A percentile compares a stretch with the other conserved stretches of the same genome.
Evolutionary conservation across 768 basidiomycete species (phyloP).

Genomic region (Calocybe indica): DNA sequence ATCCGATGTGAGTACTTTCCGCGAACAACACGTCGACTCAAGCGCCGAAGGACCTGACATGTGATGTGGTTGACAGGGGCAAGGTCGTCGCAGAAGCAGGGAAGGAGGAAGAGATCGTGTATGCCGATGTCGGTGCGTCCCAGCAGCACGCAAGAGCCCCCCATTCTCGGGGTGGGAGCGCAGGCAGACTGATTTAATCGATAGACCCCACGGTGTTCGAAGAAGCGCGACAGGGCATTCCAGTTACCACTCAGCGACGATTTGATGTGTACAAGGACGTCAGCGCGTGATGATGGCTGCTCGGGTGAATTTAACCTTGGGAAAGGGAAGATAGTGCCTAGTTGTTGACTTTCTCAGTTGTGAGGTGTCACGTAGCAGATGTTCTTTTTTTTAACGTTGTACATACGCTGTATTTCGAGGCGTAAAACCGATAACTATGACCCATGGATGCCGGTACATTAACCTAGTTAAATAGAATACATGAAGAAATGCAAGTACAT

Average conservation of each 20-base stretch:
- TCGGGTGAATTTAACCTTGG: too few species aligned
- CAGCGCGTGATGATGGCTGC: conserved; percentile 17
- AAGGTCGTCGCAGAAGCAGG: conserved; percentile 66
- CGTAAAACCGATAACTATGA: too few species aligned
- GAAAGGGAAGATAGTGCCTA: too few species aligned
- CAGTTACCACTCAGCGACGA: conserved; percentile 85
- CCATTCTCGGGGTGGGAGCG: background rate
- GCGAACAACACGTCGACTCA: background rate
- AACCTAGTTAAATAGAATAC: too few species aligned
- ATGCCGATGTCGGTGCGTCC: conserved; percentile 66
- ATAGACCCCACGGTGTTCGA: conserved; percentile 48
- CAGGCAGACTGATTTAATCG: background rate
- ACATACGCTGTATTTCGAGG: too few species aligned
- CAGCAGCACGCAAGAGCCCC: conserved; percentile 18
- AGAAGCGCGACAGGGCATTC: conserved; percentile 75
- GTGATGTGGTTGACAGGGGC: conserved; percentile 44
- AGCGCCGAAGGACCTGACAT: background rate
- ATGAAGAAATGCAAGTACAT: too few species aligned
- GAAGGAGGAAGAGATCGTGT: conserved; percentile 75
- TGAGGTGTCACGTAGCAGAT: too few species aligned
- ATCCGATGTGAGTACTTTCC: conserved; percentile 63
- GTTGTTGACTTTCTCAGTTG: too few species aligned
- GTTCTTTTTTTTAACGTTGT: too few species aligned
- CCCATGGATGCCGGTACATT: too few species aligned
- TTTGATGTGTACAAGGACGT: conserved; percentile 92